Evolutionary conservation across 2,329 filamentous ascomycete genomes (phyloP), one percentile per base, ranked within the genome.

Genomic region (Phialemoniopsis sp.): DNA sequence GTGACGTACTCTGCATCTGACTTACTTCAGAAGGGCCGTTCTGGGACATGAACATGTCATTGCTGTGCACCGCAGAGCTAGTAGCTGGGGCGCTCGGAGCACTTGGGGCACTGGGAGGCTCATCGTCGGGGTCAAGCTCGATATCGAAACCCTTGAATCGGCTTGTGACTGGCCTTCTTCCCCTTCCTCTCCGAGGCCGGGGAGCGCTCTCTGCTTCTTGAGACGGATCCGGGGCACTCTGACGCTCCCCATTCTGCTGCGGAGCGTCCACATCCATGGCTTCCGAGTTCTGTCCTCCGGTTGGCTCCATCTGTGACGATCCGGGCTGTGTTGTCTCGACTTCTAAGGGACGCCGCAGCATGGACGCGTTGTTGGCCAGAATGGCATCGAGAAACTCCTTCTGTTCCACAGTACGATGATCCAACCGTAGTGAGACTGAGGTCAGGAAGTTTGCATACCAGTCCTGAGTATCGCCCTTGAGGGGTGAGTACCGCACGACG

Each of bases 341-440:
- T 47, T 84, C 73, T 3, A 94, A 72, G 6, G 82, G 75, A 29
- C 81, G 77, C 42, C 87, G 81, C 15, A 97, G 68, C 32, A 77
- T 73, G 43, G 76, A 79, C 7, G 88, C 79, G 62, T 97, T 84
- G 37, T 85, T 85, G n/a, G 72, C 80, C 19, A 97, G 65, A 34
- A 98, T 93, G 2, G 87, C 87, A 58, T 95, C 89, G 3, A 98
- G 72, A 46, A 98, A 95, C 51, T 96, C 90, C 42, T 85, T 89
- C 55, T 96, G 89, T 50, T 91, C 82, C 38, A 96, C 83, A 3
- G 89, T 82, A 4, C 89, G 80, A 57, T 95, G 89, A 44, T 89
- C 84, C 12, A 94, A 73, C 34, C 79, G 71, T 15, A 83, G 58
- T 3, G 89, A 86, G 13, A 94, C 77, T 8, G 80, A 66, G 5